Evolutionary conservation across 1,284 basidiomycete species (phyloP).

Genomic region (Psilocybe mexicana): DNA sequence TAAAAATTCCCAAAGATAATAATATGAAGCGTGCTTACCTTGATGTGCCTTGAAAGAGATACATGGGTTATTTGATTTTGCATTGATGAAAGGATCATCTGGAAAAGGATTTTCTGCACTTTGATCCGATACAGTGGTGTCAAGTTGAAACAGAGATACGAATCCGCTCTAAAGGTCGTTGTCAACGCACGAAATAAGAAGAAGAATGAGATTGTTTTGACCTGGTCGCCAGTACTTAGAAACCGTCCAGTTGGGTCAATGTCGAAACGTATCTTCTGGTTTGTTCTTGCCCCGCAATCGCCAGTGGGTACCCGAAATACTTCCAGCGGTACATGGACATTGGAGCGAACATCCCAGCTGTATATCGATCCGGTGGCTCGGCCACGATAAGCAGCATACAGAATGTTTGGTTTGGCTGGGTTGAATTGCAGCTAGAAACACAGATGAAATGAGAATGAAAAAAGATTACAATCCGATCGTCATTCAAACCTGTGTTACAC

Average conservation of each 20-base stretch:
- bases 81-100: not conserved
- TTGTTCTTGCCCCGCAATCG: conserved; percentile 44
- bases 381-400: conserved; percentile 80
- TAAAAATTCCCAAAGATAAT: not conserved
- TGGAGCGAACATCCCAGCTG: conserved; percentile 78
- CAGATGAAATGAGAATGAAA: not conserved
- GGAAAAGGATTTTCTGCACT: conserved; percentile 5
- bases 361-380: conserved; percentile 58
- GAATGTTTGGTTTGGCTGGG: conserved; percentile 64
- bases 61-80: conserved; percentile 23
- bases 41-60: conserved; percentile 42
- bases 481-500: conserved; percentile 68
- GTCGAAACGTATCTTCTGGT: conserved; percentile 80
- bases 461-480: not conserved
- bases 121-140: not conserved
- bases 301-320: conserved; percentile 27
- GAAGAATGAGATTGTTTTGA: conserved; percentile 31
- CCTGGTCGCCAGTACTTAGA: conserved; percentile 74
- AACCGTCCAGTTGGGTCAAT: conserved; percentile 72
- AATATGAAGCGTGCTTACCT: conserved; percentile 33
- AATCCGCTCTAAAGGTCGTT: conserved; percentile 26
- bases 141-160: conserved; percentile 48
- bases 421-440: conserved; percentile 73
- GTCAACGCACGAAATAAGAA: not conserved
- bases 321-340: conserved; percentile 49